Evolutionary conservation across 129 eudicot genomes (phyloP), one percentile per base, ranked within the genome.

Genomic region (Artemisia tridentata): DNA sequence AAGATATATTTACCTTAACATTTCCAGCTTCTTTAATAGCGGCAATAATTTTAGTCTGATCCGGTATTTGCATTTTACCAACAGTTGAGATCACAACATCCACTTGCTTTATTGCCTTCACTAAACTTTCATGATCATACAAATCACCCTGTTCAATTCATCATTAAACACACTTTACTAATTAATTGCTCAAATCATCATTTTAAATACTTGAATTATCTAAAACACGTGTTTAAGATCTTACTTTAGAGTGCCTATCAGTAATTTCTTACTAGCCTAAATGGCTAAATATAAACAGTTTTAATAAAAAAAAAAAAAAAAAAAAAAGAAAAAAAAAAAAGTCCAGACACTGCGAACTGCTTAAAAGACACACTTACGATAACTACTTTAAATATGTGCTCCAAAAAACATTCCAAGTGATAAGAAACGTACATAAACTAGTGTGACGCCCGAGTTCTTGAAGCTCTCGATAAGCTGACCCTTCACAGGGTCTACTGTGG

Each of bases 11-110:
- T 69, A 79, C 87, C 87, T 79, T 83, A 49, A 83, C 75, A 12
- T 83, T 83, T 20, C 87, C 84, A 18, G 84, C 84, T 75, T 79
- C 81, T 72, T 83, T 83, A 54, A 83, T 79, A 29, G 86, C 81
- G 11, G 67, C 81, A 29, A 83, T 75, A 34, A 83, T 83, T 66
- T 75, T 83, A 49, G 25, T 72, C 61, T 83, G 86, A 74, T 83
- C 84, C 2, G 65, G 79, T 11, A 79, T 62, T 54, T 63, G 75
- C 15, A 7, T n/a, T 41, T 34, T 25, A 20, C 79, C 86, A 7
- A 83, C 72, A 7, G 86, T 71, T 17, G 84, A 79, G 20, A 79
- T 83, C 75, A 83, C 84, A 9, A 79, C 84, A 52, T 79, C 86
- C 11, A 79, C 86, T 34, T 83, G 78, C 75, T 79, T 79, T 56